Base-by-base conservation (phyloP, 2,329 filamentous ascomycete genomes). In the Venturia nashicola region DNA sequence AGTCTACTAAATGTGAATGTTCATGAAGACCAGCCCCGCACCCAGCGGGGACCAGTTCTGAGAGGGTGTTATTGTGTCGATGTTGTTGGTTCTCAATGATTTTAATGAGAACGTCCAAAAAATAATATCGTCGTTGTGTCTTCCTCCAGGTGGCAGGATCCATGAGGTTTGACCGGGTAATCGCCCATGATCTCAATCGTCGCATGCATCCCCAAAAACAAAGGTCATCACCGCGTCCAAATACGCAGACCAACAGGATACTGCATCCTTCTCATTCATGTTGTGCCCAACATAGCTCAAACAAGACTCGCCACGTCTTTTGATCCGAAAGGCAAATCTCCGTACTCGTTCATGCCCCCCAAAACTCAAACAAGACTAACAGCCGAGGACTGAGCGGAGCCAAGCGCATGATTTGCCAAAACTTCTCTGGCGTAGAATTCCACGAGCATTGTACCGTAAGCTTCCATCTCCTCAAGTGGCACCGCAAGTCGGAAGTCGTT, bases 381-480 rank as follows among this genome's bases (percentile, higher is more conserved):
- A 36, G 32, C 39, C 18, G 51, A 57, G 23, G 51, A 57, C 32
- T 57, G 51, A 12, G 51, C 51, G 16, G 51, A 57, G 51, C 51
- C 32, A 43, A 43, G 39, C 12, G 59, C 59, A 16, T 65, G 57
- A 20, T 65, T 61, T 9, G 84, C 80, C 34, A 96, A 84, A 18
- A 97, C 87, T 74, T 99, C 94, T 63, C 93, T 83, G 0, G 91
- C 93, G 72, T 97, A 99, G 72, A 97, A 99, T 72, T 97, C 93
- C 18, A 99, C 94, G 14, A 99, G 81, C 93, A 97, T 97, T 0
- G 94, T 99, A 5, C 91, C 94, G 70, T 99, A 99, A 0, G 91
- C 91, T 75, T 99, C 94, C 65, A 99, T 84, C 71, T 97, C 93
- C 77, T 97, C 94, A 16, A 97, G 88, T 0, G 93, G 89, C 11